Conservation (phyloP, 2,329 filamentous ascomycete species). For the Colletotrichum sp. region DNA sequence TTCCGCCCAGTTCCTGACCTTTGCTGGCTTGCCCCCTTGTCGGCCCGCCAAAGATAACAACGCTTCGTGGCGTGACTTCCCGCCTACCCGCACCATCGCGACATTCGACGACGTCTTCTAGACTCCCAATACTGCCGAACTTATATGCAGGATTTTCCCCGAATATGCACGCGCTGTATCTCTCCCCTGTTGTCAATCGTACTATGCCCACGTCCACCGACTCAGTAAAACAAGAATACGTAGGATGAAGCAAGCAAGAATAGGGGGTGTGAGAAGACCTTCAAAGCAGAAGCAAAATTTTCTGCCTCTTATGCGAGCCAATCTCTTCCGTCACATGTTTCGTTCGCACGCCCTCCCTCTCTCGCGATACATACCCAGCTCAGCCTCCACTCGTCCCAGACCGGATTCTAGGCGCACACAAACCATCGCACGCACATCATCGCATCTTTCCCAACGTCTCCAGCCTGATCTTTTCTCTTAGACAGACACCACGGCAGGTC, state of each 20-base stretch:
- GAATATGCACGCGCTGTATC: not conserved
- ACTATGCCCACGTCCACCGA: not conserved
- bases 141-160: not conserved
- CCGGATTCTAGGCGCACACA: not conserved
- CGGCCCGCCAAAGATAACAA: slow-evolving; percentile 1
- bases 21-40: not conserved
- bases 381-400: not conserved
- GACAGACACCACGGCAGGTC: not conserved
- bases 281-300: not conserved
- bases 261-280: not conserved
- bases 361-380: not conserved
- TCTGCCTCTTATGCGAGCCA: not conserved
- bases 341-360: not conserved
- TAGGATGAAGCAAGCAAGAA: not conserved
- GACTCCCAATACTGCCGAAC: not conserved
- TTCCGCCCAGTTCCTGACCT: not conserved
- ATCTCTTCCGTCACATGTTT: not conserved
- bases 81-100: not conserved
- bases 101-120: not conserved
- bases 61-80: slow-evolving; percentile 7
- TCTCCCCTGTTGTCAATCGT: not conserved
- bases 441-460: not conserved
- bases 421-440: not conserved
- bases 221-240: not conserved
- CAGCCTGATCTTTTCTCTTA: not conserved